phyloP scores from a whole-genome alignment of 2,329 filamentous ascomycete species.

The Byssoonygena ceratinophila region DNA sequence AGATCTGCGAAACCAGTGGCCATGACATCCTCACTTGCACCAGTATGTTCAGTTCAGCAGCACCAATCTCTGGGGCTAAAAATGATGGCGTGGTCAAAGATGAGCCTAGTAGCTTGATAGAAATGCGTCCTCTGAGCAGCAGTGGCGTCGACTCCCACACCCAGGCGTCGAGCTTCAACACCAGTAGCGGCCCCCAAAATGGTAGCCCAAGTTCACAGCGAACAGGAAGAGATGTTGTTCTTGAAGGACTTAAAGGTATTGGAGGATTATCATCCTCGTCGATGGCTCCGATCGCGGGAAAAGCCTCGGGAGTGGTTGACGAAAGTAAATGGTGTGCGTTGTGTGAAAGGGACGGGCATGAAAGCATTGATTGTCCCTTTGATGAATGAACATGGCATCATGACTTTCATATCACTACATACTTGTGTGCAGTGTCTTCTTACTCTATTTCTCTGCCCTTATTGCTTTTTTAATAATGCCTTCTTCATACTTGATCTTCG shows the following conservation, averaged over 20 bases:
- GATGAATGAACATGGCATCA: conserved; percentile 49
- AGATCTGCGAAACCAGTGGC: conserved; percentile 84
- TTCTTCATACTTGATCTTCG: neutral
- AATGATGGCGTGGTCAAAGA: conserved; percentile 19
- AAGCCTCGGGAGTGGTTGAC: conserved; percentile 67
- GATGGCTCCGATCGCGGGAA: conserved; percentile 59
- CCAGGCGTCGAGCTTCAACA: neutral
- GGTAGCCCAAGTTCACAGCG: conserved; percentile 24
- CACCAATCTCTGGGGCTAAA: conserved; percentile 13
- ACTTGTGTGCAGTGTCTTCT: neutral
- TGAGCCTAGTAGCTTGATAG: neutral
- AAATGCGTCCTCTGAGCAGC: neutral
- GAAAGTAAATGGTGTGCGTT: conserved; percentile 91
- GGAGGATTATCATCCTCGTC: conserved; percentile 34
- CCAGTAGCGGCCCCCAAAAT: conserved; percentile 6
- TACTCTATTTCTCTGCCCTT: neutral
- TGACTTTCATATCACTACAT: neutral
- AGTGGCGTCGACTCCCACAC: neutral
- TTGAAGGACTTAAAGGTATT: conserved; percentile 36
- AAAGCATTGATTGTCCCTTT: conserved; percentile 89
- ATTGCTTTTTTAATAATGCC: conserved; percentile 3
- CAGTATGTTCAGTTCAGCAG: conserved; percentile 60
- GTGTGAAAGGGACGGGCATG: conserved; percentile 90
- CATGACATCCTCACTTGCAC: conserved; percentile 93
- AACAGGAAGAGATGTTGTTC: conserved; percentile 34